These are phyloP conservation scores for Hirsutella rhossiliensis DNA, from an alignment of 2,329 filamentous ascomycete species.

Conservation along the genomic window DNA sequence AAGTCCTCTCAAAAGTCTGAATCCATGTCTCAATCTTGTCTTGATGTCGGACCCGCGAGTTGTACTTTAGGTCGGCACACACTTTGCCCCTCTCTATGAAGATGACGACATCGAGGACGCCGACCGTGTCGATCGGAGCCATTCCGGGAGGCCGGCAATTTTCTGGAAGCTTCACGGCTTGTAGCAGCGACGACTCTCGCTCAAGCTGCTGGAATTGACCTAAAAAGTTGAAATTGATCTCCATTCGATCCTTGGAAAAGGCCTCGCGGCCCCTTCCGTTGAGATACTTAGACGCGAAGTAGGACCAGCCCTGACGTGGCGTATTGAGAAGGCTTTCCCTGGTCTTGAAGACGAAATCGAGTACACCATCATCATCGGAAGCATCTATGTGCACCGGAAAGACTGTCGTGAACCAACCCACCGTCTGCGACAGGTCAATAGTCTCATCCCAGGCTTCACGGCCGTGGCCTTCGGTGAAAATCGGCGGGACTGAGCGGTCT, in stretches of 20 bases:
- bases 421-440: slow-evolving; percentile 18
- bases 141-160: not conserved
- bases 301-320: not conserved
- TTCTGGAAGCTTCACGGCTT: not conserved
- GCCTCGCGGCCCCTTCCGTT: not conserved
- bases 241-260: not conserved
- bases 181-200: not conserved
- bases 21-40: not conserved
- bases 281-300: not conserved
- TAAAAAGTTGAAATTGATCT: not conserved
- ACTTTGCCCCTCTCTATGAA: not conserved
- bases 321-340: not conserved
- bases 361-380: not conserved
- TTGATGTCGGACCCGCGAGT: not conserved
- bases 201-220: not conserved
- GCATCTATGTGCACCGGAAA: slow-evolving; percentile 9
- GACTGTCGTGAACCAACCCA: slow-evolving; percentile 25
- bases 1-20: not conserved
- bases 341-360: not conserved
- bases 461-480: slow-evolving; percentile 23
- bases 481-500: slow-evolving; percentile 13
- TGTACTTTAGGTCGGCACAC: not conserved
- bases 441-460: slow-evolving; percentile 17
- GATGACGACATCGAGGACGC: not conserved
- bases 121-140: not conserved